Percentiles rank a stretch among this genome's conserved stretches.
Evolutionary conservation across 2,329 filamentous ascomycete genomes (phyloP).

Genomic region (Meredithiella fracta): DNA sequence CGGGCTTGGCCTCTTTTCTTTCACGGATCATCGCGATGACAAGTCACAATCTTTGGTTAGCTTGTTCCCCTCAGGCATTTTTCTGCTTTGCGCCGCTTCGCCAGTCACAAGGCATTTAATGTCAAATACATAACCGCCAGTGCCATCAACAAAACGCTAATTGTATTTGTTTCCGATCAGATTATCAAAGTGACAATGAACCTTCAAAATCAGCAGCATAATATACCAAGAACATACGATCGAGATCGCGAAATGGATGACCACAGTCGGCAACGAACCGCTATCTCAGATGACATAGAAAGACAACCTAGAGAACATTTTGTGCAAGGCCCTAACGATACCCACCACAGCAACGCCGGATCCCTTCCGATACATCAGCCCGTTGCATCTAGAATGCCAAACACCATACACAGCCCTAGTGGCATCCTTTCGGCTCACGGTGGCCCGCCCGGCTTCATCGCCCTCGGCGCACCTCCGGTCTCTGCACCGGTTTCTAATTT

Average conservation of each 20-base stretch:
- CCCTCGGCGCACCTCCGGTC: slow-evolving; percentile 35
- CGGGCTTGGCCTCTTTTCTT: too few species aligned
- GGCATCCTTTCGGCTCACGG: slow-evolving; percentile 66
- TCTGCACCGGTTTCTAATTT: slow-evolving; percentile 29
- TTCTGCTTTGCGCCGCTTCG: too few species aligned
- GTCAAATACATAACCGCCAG: too few species aligned
- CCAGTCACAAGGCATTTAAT: too few species aligned
- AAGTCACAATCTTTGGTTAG: not conserved
- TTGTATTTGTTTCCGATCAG: not conserved
- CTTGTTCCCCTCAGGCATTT: too few species aligned
- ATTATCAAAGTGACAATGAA: slow-evolving; percentile 27
- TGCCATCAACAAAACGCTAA: too few species aligned
- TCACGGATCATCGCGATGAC: slow-evolving; percentile 3
- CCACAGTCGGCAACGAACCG: slow-evolving; percentile 26
- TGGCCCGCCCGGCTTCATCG: slow-evolving; percentile 36
- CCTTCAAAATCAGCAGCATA: slow-evolving; percentile 28
- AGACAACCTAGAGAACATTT: slow-evolving; percentile 49
- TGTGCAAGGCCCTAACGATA: slow-evolving; percentile 54
- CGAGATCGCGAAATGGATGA: slow-evolving; percentile 34
- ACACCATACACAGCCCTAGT: slow-evolving; percentile 80
- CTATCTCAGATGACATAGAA: slow-evolving; percentile 33
- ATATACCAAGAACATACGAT: slow-evolving; percentile 27
- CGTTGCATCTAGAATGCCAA: slow-evolving; percentile 63
- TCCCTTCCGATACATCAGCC: slow-evolving; percentile 90
- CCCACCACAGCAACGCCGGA: slow-evolving; percentile 73